Conservation (phyloP, 352 stramenopile species). For the Peronospora belbahrii region DNA sequence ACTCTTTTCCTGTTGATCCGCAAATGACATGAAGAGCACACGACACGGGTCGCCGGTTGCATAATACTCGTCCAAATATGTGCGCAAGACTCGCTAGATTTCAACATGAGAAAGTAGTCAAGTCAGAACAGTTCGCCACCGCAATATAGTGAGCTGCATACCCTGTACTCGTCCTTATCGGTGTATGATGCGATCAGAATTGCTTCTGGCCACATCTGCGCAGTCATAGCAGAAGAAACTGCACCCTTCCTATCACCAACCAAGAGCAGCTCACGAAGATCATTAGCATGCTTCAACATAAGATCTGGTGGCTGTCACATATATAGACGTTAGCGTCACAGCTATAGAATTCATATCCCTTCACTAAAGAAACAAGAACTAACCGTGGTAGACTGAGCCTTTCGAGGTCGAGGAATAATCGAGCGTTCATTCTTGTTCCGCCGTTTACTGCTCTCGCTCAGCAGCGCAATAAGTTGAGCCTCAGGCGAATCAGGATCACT, state of each 20-base stretch:
- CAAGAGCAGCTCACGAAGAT: conserved; percentile 65
- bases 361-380: conserved; percentile 2
- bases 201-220: conserved; percentile 82
- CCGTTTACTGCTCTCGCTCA: conserved; percentile 62
- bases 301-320: conserved; percentile 44
- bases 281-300: conserved; percentile 35
- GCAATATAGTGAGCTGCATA: conserved; percentile 5
- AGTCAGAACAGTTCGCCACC: background rate
- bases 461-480: conserved; percentile 51
- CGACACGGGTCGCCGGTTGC: conserved; percentile 64
- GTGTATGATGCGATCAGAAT: conserved; percentile 84
- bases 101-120: background rate
- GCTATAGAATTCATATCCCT: background rate
- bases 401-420: conserved; percentile 41
- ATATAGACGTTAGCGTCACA: conserved; percentile 4
- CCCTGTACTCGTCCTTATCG: conserved; percentile 81
- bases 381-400: conserved; percentile 33
- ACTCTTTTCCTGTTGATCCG: conserved; percentile 78
- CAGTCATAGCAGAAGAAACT: conserved; percentile 64
- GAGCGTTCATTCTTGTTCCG: conserved; percentile 40
- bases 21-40: conserved; percentile 73
- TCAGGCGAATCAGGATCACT: conserved; percentile 57
- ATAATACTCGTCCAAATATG: conserved; percentile 77
- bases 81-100: conserved; percentile 50
- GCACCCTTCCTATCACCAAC: conserved; percentile 69